Conservation (phyloP, 495 filamentous ascomycete genomes). For the Xylaria sp. region DNA sequence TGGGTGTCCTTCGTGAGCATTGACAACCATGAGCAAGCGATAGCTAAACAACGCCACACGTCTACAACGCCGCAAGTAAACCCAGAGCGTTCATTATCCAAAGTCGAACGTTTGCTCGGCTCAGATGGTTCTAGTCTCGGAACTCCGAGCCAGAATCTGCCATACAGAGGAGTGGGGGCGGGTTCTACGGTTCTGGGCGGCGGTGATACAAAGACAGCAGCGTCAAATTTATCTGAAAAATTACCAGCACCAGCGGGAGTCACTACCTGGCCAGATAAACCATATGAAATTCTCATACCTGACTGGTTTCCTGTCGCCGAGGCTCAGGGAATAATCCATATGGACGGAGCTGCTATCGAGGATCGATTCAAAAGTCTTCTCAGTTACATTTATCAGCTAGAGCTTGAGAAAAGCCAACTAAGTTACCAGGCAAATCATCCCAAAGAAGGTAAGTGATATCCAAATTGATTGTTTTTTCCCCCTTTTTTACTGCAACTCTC, state of each 20-base stretch:
- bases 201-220: not conserved
- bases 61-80: not conserved
- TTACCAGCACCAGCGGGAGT: not conserved
- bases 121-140: constrained; percentile 19
- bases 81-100: constrained; percentile 20
- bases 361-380: constrained; percentile 27
- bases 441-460: constrained; percentile 22
- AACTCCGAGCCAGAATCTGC: not conserved
- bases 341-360: constrained; percentile 12
- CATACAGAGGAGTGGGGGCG: not conserved
- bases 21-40: constrained; percentile 21
- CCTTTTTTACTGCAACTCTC: not conserved
- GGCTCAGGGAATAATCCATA: constrained; percentile 17
- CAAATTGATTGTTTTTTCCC: not conserved
- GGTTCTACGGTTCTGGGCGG: not conserved
- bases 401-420: constrained; percentile 16
- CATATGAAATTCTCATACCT: constrained; percentile 29
- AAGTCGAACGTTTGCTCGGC: constrained; percentile 26
- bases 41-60: constrained; percentile 20
- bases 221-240: not conserved
- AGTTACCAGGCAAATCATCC: constrained; percentile 3
- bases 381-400: constrained; percentile 24
- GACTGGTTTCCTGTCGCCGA: constrained; percentile 44
- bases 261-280: constrained; percentile 3
- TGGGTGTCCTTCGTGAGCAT: constrained; percentile 29